A percentile compares a stretch with the other conserved stretches of the same genome.
These are phyloP conservation scores for Arachnomyces sp. DNA, from an alignment of 2,329 filamentous ascomycete species.

Conservation along the genomic window DNA sequence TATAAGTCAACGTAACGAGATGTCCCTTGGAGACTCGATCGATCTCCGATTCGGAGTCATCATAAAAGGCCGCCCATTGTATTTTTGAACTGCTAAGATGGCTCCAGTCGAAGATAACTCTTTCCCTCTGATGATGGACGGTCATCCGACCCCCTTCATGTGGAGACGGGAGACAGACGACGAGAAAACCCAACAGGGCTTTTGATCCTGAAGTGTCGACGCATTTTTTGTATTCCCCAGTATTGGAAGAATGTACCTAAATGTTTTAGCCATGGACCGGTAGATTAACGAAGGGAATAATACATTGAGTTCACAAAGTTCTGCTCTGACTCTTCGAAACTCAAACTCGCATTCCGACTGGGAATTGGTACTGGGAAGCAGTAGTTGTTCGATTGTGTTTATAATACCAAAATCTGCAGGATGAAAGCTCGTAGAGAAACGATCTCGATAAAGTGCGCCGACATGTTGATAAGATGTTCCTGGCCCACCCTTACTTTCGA, in stretches of 20 bases:
- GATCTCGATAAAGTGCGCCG: constrained; percentile 37
- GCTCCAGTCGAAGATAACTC: constrained; percentile 22
- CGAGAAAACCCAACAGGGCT: constrained; percentile 46
- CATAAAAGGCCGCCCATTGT: constrained; percentile 32
- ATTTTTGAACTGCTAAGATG: constrained; percentile 15
- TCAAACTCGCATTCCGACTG: constrained; percentile 8
- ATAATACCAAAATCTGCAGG: constrained; percentile 48
- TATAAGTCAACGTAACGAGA: constrained; percentile 53
- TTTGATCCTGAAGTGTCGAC: constrained; percentile 46
- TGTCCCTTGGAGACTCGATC: constrained; percentile 43
- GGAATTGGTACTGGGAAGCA: constrained; percentile 30
- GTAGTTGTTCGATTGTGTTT: constrained; percentile 39
- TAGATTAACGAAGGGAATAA: constrained; percentile 14
- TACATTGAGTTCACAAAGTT: constrained; percentile 52
- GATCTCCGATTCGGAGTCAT: constrained; percentile 31
- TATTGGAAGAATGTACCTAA: constrained; percentile 45
- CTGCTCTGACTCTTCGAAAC: constrained; percentile 36
- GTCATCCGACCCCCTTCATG: constrained; percentile 26
- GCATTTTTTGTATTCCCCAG: constrained; percentile 43
- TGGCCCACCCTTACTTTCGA: constrained; percentile 27
- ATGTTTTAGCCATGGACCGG: neutral
- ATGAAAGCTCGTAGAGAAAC: constrained; percentile 44
- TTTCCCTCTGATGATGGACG: constrained; percentile 24
- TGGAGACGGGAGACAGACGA: constrained; percentile 41
- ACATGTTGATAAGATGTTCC: constrained; percentile 44